A percentile compares a stretch with the other conserved stretches of the same genome.
These are phyloP conservation scores for Brasenia schreberi DNA, from an alignment of 164 flowering plant species.

Conservation along the genomic window DNA sequence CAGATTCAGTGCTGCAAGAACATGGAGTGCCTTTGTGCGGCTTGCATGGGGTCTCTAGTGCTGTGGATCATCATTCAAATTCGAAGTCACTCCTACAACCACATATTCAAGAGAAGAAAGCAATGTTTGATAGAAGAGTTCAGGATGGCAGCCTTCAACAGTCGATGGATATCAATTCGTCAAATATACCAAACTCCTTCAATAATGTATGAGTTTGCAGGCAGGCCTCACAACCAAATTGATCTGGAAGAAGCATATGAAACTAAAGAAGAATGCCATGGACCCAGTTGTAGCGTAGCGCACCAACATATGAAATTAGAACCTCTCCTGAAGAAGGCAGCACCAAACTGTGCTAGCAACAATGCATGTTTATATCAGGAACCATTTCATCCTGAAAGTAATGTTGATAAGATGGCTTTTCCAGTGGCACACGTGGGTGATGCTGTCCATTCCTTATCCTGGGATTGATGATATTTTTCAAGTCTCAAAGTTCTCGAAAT, in stretches of 20 bases:
- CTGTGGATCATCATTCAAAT: neutral
- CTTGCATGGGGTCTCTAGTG: constrained; percentile 3
- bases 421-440: neutral
- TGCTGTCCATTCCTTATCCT: neutral
- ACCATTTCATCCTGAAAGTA: neutral
- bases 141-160: neutral
- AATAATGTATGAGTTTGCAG: neutral
- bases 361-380: neutral
- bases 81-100: neutral
- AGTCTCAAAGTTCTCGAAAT: constrained; percentile 8
- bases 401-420: neutral
- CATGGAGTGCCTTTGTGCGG: constrained; percentile 6
- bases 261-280: constrained; percentile 7
- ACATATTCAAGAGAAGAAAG: neutral
- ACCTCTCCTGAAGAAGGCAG: neutral
- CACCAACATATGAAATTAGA: constrained; percentile 6
- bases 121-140: neutral
- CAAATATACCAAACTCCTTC: neutral
- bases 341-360: neutral
- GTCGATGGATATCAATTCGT: neutral
- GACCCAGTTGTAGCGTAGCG: constrained; percentile 1
- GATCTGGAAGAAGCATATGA: constrained; percentile 7
- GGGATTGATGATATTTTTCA: neutral
- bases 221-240: neutral
- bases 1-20: constrained; percentile 45